These are phyloP conservation scores for Torulaspora maleeae DNA, from an alignment of 805 yeast genomes.

Conservation along the genomic window DNA sequence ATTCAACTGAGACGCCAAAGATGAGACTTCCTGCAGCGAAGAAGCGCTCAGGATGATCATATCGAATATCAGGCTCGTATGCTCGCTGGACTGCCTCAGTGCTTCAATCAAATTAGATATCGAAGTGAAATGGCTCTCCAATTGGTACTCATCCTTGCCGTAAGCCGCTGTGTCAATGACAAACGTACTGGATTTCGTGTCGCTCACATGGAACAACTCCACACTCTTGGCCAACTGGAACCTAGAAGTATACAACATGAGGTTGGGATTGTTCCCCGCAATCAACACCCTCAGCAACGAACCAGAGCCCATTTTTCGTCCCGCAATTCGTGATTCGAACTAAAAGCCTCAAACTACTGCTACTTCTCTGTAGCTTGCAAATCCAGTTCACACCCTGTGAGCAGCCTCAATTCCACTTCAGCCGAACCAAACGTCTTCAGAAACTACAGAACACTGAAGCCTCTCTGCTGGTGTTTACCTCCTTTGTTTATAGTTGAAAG, in stretches of 20 bases:
- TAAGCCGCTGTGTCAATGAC: conserved; percentile 28
- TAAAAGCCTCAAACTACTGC: background rate
- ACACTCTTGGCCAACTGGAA: conserved; percentile 36
- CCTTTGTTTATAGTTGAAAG: conserved; percentile 1
- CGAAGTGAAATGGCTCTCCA: conserved; percentile 30
- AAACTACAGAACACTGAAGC: no score
- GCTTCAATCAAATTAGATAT: conserved; percentile 15
- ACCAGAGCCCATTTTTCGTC: conserved; percentile 13
- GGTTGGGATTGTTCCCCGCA: conserved; percentile 32
- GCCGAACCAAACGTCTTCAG: background rate
- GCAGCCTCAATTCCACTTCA: background rate
- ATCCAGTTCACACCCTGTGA: background rate
- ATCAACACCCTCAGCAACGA: conserved; percentile 29
- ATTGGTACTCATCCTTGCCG: conserved; percentile 26
- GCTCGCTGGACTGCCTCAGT: conserved; percentile 5
- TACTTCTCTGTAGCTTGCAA: background rate
- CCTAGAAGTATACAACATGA: conserved; percentile 31
- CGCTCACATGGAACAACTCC: conserved; percentile 32
- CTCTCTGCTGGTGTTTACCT: background rate
- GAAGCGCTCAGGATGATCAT: conserved; percentile 44
- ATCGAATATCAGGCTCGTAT: conserved; percentile 35
- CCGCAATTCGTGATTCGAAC: background rate
- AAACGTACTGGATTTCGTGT: conserved; percentile 22
- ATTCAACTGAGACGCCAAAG: conserved; percentile 38
- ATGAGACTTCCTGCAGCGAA: conserved; percentile 50